Evolutionary conservation across 495 filamentous ascomycete species (phyloP), one percentile per base, ranked within the genome.

Genomic region (Penicillium lagena): DNA sequence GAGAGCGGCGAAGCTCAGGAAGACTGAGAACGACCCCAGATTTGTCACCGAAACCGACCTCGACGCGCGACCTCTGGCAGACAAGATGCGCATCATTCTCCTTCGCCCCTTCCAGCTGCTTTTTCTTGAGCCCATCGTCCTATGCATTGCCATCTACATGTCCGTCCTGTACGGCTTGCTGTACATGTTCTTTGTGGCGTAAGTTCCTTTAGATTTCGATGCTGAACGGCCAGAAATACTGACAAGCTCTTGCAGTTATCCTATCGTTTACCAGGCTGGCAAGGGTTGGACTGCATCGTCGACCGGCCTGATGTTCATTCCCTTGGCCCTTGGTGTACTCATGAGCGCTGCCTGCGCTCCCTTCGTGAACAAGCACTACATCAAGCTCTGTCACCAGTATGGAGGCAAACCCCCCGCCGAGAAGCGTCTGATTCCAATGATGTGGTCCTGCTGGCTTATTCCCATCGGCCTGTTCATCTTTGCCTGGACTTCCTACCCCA

Each of bases 261-360:
- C 87, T 1, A 82, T 93, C 56, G 72, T 93, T n/a, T 93, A 81
- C 64, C 75, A 88, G 47, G 63, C 72, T 49, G 81, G 85, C 28
- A 89, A 90, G 60, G 81, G 80, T 10, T 90, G 81, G 62, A 78
- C 67, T n/a, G 75, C 81, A 17, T 77, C 83, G 15, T 81, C 63
- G 12, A 87, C 86, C 0, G 87, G 87, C 37, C 67, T 93, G 4
- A 90, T 89, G 83, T 93, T 90, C 63, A 85, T 89, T 49, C 82
- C 83, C 6, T 43, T 88, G 36, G 82, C 83, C 5, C 63, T 87
- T 15, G 85, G 84, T 29, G 82, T 90, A 15, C 39, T 90, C 5
- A 54, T 70, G 37, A 79, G 79, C 12, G 85, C 86, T 5, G 41
- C 63, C 12, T 89, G 81, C 62, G 70, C 86, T 1, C 86, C 86